phyloP scores from a whole-genome alignment of 1,284 basidiomycete genomes.

The Inonotus hispidus region DNA sequence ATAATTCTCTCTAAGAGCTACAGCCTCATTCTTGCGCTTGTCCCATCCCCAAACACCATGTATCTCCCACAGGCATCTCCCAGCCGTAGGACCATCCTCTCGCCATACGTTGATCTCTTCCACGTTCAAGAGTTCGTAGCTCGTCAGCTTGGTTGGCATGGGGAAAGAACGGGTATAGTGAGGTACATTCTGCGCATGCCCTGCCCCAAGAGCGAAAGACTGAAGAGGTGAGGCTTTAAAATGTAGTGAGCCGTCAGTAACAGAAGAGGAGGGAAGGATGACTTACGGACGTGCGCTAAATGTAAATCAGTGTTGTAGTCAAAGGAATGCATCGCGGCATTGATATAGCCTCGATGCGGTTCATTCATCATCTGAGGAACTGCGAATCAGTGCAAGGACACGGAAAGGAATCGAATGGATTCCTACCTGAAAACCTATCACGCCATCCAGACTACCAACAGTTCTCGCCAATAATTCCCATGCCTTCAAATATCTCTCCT shows the following conservation, averaged over 20 bases:
- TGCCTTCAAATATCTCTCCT: conserved; percentile 76
- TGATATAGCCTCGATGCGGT: conserved; percentile 90
- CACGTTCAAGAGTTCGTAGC: conserved; percentile 52
- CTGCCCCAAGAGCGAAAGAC: conserved; percentile 80
- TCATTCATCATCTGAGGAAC: conserved; percentile 92
- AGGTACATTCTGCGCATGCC: conserved; percentile 68
- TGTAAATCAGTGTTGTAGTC: conserved; percentile 96
- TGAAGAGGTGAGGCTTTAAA: conserved; percentile 74
- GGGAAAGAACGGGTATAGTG: conserved; percentile 82
- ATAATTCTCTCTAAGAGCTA: conserved; percentile 83
- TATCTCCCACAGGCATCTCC: conserved; percentile 81
- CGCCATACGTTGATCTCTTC: conserved; percentile 62
- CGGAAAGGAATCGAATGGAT: background rate
- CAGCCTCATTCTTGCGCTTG: conserved; percentile 55
- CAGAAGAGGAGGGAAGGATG: background rate
- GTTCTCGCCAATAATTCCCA: conserved; percentile 66
- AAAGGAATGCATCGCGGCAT: conserved; percentile 80
- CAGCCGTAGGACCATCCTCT: conserved; percentile 61
- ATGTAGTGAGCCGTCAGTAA: background rate
- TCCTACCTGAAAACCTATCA: conserved; percentile 85
- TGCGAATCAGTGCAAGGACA: background rate
- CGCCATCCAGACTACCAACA: conserved; percentile 70
- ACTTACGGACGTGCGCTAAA: conserved; percentile 75
- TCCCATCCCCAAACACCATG: conserved; percentile 96
- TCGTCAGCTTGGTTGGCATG: conserved; percentile 67